Conservation (phyloP, 331 rosid genomes). For the Acacia concinna region DNA sequence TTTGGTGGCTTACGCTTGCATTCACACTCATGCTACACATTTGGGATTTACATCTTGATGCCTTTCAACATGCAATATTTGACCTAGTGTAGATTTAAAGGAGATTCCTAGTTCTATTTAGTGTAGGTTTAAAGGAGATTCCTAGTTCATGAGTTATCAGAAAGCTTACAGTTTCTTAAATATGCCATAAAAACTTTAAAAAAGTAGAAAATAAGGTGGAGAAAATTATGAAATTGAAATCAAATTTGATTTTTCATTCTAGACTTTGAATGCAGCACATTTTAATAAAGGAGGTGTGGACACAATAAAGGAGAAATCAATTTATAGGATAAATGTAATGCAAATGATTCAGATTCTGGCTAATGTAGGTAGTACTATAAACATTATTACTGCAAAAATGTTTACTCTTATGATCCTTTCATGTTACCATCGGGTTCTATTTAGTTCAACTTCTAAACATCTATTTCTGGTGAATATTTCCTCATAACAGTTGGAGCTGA, state of each 20-base stretch:
- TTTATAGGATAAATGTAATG: not conserved
- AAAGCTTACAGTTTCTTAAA: constrained; percentile 11
- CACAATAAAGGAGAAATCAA: not conserved
- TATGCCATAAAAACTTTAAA: constrained; percentile 6
- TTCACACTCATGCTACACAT: not conserved
- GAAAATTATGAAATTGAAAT: not conserved
- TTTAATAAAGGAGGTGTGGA: constrained; percentile 2
- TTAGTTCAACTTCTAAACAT: constrained; percentile 7
- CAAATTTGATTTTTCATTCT: constrained; percentile 20
- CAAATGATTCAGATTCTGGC: constrained; percentile 11
- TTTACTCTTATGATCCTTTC: not conserved
- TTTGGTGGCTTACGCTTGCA: not conserved
- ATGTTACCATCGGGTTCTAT: not conserved
- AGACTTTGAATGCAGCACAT: constrained; percentile 3
- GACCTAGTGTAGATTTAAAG: not conserved
- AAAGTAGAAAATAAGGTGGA: not conserved
- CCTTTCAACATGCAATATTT: not conserved
- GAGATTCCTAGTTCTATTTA: constrained; percentile 13
- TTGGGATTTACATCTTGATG: not conserved
- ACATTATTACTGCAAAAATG: not conserved
- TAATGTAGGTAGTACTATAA: not conserved
- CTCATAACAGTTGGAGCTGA: constrained; percentile 76
- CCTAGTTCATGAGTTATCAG: not conserved
- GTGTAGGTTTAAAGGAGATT: constrained; percentile 10
- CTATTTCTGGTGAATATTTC: constrained; percentile 38